These are phyloP conservation scores for Monosporascus sp. DNA, from an alignment of 2,329 filamentous ascomycete species.

Conservation along the genomic window DNA sequence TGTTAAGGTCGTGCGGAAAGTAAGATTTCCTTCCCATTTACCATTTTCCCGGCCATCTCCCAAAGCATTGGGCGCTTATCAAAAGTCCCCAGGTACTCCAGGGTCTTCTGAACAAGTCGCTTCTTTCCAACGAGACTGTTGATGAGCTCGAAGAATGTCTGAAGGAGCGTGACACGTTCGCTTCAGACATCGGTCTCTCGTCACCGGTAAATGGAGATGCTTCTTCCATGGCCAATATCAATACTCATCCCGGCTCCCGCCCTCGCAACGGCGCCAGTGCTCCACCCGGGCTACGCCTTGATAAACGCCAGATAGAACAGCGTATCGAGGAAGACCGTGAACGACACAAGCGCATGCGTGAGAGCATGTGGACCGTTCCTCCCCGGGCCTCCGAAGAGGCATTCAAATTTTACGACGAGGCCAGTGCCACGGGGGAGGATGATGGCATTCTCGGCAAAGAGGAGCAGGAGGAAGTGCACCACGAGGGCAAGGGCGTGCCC, in stretches of 20 bases:
- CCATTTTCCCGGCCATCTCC: neutral
- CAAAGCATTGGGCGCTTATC: slow-evolving; percentile 3
- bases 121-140: slow-evolving; percentile 70
- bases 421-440: slow-evolving; percentile 80
- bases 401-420: slow-evolving; percentile 78
- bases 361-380: slow-evolving; percentile 88
- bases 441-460: slow-evolving; percentile 74
- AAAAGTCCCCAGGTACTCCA: slow-evolving; percentile 52
- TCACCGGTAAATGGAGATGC: slow-evolving; percentile 41
- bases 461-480: slow-evolving; percentile 49
- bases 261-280: slow-evolving; percentile 23
- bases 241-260: slow-evolving; percentile 27
- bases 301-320: slow-evolving; percentile 89
- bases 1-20: slow-evolving; percentile 83
- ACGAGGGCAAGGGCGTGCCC: slow-evolving; percentile 6
- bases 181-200: slow-evolving; percentile 47
- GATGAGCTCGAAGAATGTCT: slow-evolving; percentile 77
- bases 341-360: slow-evolving; percentile 82
- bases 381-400: slow-evolving; percentile 64
- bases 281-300: slow-evolving; percentile 40
- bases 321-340: slow-evolving; percentile 95
- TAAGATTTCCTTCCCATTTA: slow-evolving; percentile 31
- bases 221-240: slow-evolving; percentile 34
- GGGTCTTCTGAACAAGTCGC: slow-evolving; percentile 62
- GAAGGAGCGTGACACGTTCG: slow-evolving; percentile 66